A percentile compares a stretch with the other conserved stretches of the same genome.
These are phyloP conservation scores for Ustilago trichophora DNA, from an alignment of 1,284 basidiomycete species.

Conservation along the genomic window DNA sequence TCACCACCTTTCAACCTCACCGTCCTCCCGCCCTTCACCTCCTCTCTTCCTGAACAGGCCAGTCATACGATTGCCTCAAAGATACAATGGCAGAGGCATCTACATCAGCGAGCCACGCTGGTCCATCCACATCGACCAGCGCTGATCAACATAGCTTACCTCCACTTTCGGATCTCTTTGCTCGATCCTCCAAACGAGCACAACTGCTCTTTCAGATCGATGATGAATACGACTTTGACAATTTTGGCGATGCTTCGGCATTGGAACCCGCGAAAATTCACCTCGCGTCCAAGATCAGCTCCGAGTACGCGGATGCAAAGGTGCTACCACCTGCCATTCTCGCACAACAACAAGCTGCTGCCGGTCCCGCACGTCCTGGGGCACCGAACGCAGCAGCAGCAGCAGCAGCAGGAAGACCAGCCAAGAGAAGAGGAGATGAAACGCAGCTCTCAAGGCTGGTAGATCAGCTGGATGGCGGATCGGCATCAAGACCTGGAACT, in stretches of 20 bases:
- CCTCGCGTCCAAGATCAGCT: constrained; percentile 76
- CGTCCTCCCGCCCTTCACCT: background rate
- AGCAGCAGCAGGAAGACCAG: constrained; percentile 4
- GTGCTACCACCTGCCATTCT: constrained; percentile 82
- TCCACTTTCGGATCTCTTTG: constrained; percentile 42
- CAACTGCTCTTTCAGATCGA: constrained; percentile 41
- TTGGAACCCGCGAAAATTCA: constrained; percentile 66
- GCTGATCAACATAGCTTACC: constrained; percentile 19
- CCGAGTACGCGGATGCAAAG: constrained; percentile 86
- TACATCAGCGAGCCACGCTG: constrained; percentile 5
- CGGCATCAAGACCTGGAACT: constrained; percentile 5
- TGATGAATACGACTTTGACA: constrained; percentile 36
- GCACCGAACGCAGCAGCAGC: constrained; percentile 8
- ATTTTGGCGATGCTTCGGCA: constrained; percentile 31
- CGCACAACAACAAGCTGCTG: constrained; percentile 81
- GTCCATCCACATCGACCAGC: constrained; percentile 13
- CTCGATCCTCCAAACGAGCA: constrained; percentile 41
- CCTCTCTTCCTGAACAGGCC: background rate
- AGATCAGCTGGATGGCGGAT: constrained; percentile 36
- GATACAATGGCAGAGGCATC: constrained; percentile 12
- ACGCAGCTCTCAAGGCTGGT: constrained; percentile 19
- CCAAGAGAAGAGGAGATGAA: constrained; percentile 30
- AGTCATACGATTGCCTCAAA: too few species aligned
- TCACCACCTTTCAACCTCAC: background rate
- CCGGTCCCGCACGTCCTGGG: constrained; percentile 69